These are phyloP conservation scores for Tolypocladium cylindrosporum DNA, from an alignment of 2,329 filamentous ascomycete species.

Conservation along the genomic window DNA sequence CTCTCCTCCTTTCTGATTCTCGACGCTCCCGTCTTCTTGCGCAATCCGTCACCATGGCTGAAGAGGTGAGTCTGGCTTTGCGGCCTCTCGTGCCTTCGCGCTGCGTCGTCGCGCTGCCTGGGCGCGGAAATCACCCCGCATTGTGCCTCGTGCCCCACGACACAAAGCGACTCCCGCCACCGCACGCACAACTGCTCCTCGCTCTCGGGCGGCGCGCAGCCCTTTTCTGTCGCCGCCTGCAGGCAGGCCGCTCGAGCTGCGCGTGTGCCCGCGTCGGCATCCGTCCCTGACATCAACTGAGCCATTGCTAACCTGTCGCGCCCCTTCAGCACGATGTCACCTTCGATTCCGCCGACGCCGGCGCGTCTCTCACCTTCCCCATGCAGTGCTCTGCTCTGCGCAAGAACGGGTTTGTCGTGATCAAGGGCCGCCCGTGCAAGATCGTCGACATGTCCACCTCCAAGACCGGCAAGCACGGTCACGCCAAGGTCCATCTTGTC, in stretches of 20 bases:
- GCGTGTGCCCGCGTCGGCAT: neutral
- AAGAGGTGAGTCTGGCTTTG: conserved; percentile 37
- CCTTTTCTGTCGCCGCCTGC: neutral
- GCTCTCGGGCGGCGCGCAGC: conserved; percentile 3
- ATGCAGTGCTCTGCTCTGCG: conserved; percentile 99
- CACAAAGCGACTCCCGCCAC: conserved; percentile 7
- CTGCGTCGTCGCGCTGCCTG: conserved; percentile 10
- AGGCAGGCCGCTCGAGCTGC: neutral
- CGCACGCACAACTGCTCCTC: conserved; percentile 2
- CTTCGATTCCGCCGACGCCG: conserved; percentile 94
- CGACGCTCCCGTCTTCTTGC: conserved; percentile 22
- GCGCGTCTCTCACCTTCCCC: conserved; percentile 86
- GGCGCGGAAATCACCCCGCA: conserved; percentile 36
- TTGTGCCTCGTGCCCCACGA: conserved; percentile 27
- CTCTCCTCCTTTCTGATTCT: conserved; percentile 11
- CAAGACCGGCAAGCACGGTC: conserved; percentile 99
- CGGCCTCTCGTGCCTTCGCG: conserved; percentile 8
- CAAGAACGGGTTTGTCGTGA: conserved; percentile 98
- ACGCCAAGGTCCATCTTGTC: conserved; percentile 99
- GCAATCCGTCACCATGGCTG: conserved; percentile 46
- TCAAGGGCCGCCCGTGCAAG: conserved; percentile 99
- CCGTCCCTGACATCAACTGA: neutral
- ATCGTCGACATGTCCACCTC: conserved; percentile 99
- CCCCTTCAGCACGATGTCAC: conserved; percentile 49
- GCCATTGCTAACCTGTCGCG: neutral